Evolutionary conservation across 805 yeast species (phyloP).

Genomic region (Myxozyma vanderwaltii): DNA sequence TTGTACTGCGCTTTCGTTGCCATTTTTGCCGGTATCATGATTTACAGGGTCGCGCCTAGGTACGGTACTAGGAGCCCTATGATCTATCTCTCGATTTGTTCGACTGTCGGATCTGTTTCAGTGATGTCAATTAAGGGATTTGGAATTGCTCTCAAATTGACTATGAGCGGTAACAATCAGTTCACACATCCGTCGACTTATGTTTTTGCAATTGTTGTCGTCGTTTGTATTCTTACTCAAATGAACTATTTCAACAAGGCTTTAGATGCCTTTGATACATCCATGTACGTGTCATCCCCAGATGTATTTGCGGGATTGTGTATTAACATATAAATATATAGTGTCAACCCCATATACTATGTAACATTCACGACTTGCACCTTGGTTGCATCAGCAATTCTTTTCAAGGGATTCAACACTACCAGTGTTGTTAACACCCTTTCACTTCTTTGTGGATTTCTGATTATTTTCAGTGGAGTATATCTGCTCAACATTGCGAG

Average conservation of each 20-base stretch:
- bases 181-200: constrained; percentile 83
- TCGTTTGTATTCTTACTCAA: constrained; percentile 79
- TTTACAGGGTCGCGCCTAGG: constrained; percentile 77
- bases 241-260: constrained; percentile 95
- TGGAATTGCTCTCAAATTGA: constrained; percentile 86
- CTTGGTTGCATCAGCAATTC: constrained; percentile 77
- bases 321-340: not conserved
- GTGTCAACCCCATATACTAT: constrained; percentile 83
- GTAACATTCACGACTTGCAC: constrained; percentile 91
- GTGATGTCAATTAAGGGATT: constrained; percentile 92
- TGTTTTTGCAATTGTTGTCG: constrained; percentile 75
- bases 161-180: constrained; percentile 83
- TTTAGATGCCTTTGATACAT: constrained; percentile 87
- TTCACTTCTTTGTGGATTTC: constrained; percentile 79
- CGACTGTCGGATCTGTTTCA: constrained; percentile 85
- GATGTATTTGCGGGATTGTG: too few species aligned
- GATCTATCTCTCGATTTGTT: constrained; percentile 86
- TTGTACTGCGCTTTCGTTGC: constrained; percentile 65
- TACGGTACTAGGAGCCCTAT: constrained; percentile 82
- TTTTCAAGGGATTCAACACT: constrained; percentile 86
- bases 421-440: constrained; percentile 76
- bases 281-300: constrained; percentile 50
- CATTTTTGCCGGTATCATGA: constrained; percentile 72
- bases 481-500: constrained; percentile 78
- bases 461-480: constrained; percentile 85